A percentile compares a stretch with the other conserved stretches of the same genome.
Conservation (phyloP, 768 basidiomycete genomes). For the Mycena olivaceomarginata region DNA sequence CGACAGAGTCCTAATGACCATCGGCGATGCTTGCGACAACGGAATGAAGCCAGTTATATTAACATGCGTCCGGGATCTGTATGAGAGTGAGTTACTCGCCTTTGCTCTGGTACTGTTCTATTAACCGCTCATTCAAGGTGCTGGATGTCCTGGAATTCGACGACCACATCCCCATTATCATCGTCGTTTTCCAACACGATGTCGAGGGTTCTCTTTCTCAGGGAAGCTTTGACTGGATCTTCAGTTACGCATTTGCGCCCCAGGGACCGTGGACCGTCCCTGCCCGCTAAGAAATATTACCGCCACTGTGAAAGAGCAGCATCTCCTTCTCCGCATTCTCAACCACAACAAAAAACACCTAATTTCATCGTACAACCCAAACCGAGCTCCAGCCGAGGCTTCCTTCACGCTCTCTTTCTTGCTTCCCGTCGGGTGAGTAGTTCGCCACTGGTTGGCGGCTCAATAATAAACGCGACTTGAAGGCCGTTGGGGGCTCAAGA, state of each 20-base stretch:
- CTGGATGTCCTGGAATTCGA: constrained; percentile 36
- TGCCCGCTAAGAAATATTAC: constrained; percentile 16
- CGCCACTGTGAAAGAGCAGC: constrained; percentile 40
- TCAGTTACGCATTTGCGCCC: background rate
- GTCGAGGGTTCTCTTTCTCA: constrained; percentile 15
- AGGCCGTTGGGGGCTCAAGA: constrained; percentile 35
- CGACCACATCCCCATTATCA: constrained; percentile 22
- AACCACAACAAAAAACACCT: constrained; percentile 40
- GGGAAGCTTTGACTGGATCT: constrained; percentile 17
- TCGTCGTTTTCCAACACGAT: constrained; percentile 24
- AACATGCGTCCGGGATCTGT: constrained; percentile 24
- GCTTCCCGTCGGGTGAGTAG: constrained; percentile 42
- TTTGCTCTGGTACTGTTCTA: background rate
- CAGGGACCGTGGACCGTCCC: too few relatives aligned
- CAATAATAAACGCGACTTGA: background rate
- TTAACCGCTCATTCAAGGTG: background rate
- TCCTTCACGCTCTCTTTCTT: constrained; percentile 38
- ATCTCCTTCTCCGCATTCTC: constrained; percentile 41
- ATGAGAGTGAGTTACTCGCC: constrained; percentile 30
- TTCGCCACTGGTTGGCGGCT: background rate
- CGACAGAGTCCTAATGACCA: constrained; percentile 34
- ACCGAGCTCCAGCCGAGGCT: constrained; percentile 35
- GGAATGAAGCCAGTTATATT: constrained; percentile 8
- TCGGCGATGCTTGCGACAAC: constrained; percentile 24
- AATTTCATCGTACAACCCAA: constrained; percentile 29